A percentile compares a stretch with the other conserved stretches of the same genome.
Conservation (phyloP, 257 asterid species). For the Nemophila menziesii region DNA sequence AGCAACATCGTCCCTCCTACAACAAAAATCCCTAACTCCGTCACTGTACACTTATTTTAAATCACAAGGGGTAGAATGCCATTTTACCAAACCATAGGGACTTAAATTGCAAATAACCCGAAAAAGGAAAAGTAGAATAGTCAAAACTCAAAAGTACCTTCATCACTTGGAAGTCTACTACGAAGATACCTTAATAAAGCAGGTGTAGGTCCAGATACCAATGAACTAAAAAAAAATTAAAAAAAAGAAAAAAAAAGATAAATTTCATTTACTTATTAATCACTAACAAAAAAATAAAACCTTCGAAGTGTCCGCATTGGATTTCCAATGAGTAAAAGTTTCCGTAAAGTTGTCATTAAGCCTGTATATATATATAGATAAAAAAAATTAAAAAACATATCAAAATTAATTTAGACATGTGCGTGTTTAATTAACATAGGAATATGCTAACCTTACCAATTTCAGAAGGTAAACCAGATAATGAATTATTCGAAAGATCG, state of each 20-base stretch:
- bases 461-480: conserved; percentile 85
- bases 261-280: too few relatives aligned
- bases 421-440: background rate
- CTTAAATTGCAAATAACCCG: too few relatives aligned
- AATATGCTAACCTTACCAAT: conserved; percentile 60
- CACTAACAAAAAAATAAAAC: conserved; percentile 28
- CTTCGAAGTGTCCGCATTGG: conserved; percentile 89
- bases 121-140: background rate
- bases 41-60: too few relatives aligned
- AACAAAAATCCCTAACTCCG: too few relatives aligned
- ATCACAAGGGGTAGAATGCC: too few relatives aligned
- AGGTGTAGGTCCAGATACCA: conserved; percentile 82
- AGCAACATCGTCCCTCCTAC: too few relatives aligned
- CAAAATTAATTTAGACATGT: background rate
- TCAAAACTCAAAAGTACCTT: conserved; percentile 32
- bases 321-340: conserved; percentile 82
- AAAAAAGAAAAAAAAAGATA: too few relatives aligned
- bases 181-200: conserved; percentile 71
- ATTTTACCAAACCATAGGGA: too few relatives aligned
- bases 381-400: background rate
- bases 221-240: conserved; percentile 46
- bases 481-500: conserved; percentile 85
- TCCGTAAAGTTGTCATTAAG: conserved; percentile 82
- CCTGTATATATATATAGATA: conserved; percentile 26
- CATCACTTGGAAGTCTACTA: conserved; percentile 80